These are phyloP conservation scores for Podaxis carcinomalis DNA, from an alignment of 768 basidiomycete genomes.

Conservation along the genomic window DNA sequence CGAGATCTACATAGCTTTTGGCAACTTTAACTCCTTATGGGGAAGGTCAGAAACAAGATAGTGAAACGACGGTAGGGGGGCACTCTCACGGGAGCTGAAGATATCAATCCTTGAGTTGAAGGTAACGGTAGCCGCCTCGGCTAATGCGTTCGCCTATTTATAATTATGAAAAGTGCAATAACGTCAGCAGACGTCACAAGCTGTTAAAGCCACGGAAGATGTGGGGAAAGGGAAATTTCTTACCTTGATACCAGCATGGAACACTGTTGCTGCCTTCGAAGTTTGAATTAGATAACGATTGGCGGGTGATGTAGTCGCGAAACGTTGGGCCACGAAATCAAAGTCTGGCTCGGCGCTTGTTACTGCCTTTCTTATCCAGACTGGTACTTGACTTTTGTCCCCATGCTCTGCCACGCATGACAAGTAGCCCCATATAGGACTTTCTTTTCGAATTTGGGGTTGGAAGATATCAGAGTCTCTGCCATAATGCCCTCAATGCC, in stretches of 20 bases:
- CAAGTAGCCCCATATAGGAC: slow-evolving; percentile 27
- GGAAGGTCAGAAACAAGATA: neutral
- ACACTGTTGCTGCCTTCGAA: slow-evolving; percentile 25
- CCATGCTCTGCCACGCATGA: slow-evolving; percentile 22
- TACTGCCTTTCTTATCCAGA: slow-evolving; percentile 22
- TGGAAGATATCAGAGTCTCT: slow-evolving; percentile 24
- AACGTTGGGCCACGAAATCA: slow-evolving; percentile 17
- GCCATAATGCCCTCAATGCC: neutral
- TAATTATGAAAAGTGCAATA: neutral
- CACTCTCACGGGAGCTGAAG: slow-evolving; percentile 22
- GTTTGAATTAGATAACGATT: slow-evolving; percentile 27
- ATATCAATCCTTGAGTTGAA: slow-evolving; percentile 26
- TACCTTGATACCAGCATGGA: slow-evolving; percentile 26
- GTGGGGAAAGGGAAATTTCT: neutral
- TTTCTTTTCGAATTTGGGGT: slow-evolving; percentile 18
- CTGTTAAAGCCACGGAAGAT: neutral
- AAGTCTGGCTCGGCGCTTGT: slow-evolving; percentile 19
- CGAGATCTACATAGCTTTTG: slow-evolving; percentile 15
- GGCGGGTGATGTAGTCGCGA: slow-evolving; percentile 18
- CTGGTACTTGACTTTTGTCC: slow-evolving; percentile 16
- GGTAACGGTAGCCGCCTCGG: slow-evolving; percentile 21
- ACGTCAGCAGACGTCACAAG: neutral
- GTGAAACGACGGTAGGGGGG: neutral
- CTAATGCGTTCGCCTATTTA: slow-evolving; percentile 23
- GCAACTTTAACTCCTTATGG: slow-evolving; percentile 17